Base-by-base conservation (phyloP, 345 rosid species). In the Aurinia saxatilis region DNA sequence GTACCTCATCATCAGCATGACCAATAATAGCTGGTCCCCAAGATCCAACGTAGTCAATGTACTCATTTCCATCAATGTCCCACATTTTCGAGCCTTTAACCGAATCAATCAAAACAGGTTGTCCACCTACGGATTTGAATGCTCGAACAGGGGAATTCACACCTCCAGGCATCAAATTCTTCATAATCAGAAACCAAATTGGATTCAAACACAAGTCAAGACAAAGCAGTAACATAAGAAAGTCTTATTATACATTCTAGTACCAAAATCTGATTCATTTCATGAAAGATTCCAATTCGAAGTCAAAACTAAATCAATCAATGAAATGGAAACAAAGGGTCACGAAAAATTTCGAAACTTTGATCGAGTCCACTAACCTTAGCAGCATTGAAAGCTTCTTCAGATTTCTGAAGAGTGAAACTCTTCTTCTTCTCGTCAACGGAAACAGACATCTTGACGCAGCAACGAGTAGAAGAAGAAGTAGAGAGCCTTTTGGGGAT, bases 1-100 rank as follows among this genome's bases (percentile, higher is more conserved):
- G 30, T 48, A 90, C 99, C 95, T 84, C 72, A 57, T 88, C 97
- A 73, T 93, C 97, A 0, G 99, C 96, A 67, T 93, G 97, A 30
- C 99, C 99, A 46, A 93, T 86, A 15, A 93, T 90, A 7, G 99
- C 96, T 2, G 96, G 99, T 10, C 97, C 99, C 97, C 97, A 90
- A 50, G 97, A 90, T 40, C 99, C 97, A 47, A 88, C 97, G 53
- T 90, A 93, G 75, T 93, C 99, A 30, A 90, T 79, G 71, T 88
- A 93, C 77, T 86, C 91, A 19, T 93, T 93, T 27, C 99, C 97
- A 82, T 93, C 95, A 11, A 93, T 83, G 62, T 93, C 99, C 95
- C 95, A 79, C 91, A 90, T 87, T 52, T 57, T 83, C 42, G 92
- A 88, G 41, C 99, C 99, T 83, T 90, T 88, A 14, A 88, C 95